Conservation (phyloP, 139 green algal genomes). For the Chlorella ohadii region DNA sequence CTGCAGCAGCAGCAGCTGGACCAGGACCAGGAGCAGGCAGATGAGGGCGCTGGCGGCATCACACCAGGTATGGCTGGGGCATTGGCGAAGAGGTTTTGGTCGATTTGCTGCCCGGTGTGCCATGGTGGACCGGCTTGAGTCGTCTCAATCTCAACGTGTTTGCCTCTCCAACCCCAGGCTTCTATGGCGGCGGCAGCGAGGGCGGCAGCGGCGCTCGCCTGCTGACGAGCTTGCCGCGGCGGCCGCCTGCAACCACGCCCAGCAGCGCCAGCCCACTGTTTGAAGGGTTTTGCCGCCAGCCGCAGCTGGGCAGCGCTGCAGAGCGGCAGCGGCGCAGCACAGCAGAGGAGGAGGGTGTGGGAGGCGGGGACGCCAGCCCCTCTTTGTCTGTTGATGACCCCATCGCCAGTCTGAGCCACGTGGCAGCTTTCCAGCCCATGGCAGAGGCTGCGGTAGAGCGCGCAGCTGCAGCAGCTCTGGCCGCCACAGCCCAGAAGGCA, state of each 20-base stretch:
- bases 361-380: background rate
- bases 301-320: background rate
- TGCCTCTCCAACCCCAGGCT: background rate
- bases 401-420: slow-evolving; percentile 18
- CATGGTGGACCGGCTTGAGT: no score
- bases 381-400: background rate
- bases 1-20: background rate
- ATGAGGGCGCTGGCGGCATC: background rate
- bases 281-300: no score
- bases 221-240: slow-evolving; percentile 5
- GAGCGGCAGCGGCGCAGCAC: background rate
- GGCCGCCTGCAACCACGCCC: background rate
- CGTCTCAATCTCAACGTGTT: background rate
- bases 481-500: background rate
- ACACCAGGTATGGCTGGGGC: background rate
- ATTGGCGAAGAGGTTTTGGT: background rate
- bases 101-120: no score
- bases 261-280: background rate
- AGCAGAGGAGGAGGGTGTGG: background rate
- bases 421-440: slow-evolving; percentile 7
- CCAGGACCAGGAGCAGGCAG: background rate
- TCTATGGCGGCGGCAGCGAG: slow-evolving; percentile 21
- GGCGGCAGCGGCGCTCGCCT: background rate
- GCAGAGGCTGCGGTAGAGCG: slow-evolving; percentile 26
- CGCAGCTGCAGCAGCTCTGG: background rate